These are phyloP conservation scores for Aristolochia californica DNA, from an alignment of 164 flowering plant genomes.

Conservation along the genomic window DNA sequence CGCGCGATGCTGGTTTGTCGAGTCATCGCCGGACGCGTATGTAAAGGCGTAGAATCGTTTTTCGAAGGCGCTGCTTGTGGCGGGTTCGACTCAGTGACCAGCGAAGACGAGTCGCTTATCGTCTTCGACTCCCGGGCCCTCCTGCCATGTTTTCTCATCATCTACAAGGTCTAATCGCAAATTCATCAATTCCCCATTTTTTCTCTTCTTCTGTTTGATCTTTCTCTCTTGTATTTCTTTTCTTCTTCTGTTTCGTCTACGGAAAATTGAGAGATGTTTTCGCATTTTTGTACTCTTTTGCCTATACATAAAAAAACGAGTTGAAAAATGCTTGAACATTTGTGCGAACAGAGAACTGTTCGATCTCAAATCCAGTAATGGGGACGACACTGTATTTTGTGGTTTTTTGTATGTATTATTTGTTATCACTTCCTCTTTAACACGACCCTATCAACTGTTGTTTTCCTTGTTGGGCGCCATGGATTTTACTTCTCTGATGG, in stretches of 20 bases:
- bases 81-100: constrained; percentile 77
- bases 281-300: constrained; percentile 12
- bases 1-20: constrained; percentile 92
- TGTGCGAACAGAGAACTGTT: neutral
- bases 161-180: constrained; percentile 51
- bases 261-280: constrained; percentile 4
- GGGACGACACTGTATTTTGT: neutral
- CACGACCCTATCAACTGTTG: neutral
- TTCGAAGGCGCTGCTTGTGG: constrained; percentile 15
- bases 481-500: neutral
- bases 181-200: neutral
- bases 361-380: no score
- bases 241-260: neutral
- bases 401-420: neutral
- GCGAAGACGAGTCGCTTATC: constrained; percentile 61
- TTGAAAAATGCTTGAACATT: constrained; percentile 11
- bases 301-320: neutral
- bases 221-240: neutral
- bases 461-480: neutral
- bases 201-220: neutral
- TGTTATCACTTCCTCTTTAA: neutral
- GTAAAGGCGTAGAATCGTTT: constrained; percentile 43
- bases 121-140: constrained; percentile 89
- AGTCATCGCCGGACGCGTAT: constrained; percentile 84
- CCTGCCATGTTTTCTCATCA: constrained; percentile 86